A percentile compares a stretch with the other conserved stretches of the same genome.
Evolutionary conservation across 73 alveolate species (phyloP).

Genomic region (Durusdinium trenchii): DNA sequence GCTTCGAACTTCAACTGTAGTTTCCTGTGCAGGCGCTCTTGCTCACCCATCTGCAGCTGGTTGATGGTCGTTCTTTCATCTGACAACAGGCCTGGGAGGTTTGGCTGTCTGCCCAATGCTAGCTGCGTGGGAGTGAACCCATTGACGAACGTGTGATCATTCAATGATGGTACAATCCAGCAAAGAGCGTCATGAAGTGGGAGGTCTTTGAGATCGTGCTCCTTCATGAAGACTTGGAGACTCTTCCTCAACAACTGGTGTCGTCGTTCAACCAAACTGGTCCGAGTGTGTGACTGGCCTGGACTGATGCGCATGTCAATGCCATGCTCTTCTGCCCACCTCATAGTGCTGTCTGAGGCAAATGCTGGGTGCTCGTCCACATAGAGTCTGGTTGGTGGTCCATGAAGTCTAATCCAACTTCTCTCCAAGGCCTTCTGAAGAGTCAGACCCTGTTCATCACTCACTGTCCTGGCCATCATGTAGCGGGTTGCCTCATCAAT

Average conservation of each 20-base stretch:
- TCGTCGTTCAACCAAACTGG: neutral
- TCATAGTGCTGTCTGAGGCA: neutral
- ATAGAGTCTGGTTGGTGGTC: neutral
- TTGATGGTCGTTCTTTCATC: too few species aligned
- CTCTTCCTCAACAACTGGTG: neutral
- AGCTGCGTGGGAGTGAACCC: constrained; percentile 1
- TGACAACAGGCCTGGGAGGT: too few species aligned
- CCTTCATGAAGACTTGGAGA: neutral
- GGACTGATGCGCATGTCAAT: neutral
- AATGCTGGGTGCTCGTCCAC: neutral
- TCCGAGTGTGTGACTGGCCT: neutral
- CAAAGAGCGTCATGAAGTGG: neutral
- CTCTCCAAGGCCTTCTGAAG: neutral
- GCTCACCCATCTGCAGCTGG: too few species aligned
- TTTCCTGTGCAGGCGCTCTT: too few species aligned
- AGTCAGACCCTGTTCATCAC: neutral
- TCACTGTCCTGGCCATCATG: neutral
- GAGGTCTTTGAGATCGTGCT: neutral
- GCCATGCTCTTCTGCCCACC: neutral
- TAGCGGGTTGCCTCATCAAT: neutral
- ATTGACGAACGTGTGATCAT: neutral
- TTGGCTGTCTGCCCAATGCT: neutral
- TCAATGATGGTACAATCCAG: neutral
- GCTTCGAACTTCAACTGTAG: neutral
- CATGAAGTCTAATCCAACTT: neutral